Conservation (phyloP, 306 rosid genomes). For the Acacia melanoxylon region DNA sequence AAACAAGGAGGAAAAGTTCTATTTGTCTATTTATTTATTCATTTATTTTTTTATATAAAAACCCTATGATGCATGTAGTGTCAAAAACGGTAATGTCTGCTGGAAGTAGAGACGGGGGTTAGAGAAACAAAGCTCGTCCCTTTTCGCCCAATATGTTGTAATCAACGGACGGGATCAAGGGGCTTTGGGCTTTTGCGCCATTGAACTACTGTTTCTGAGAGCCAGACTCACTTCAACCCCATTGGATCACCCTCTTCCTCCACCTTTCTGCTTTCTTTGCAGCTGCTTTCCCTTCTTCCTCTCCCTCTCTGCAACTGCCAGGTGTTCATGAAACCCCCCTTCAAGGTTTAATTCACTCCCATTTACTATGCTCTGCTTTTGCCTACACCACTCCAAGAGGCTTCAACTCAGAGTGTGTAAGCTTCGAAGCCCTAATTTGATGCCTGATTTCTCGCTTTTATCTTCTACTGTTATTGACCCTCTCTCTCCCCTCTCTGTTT, state of each 20-base stretch:
- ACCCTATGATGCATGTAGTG: not conserved
- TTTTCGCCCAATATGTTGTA: slow-evolving; percentile 32
- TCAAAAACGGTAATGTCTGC: not conserved
- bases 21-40: not conserved
- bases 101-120: slow-evolving; percentile 1
- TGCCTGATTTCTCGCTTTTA: not conserved
- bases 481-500: not conserved
- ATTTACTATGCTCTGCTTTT: not conserved
- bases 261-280: not conserved
- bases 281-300: not conserved
- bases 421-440: slow-evolving; percentile 40
- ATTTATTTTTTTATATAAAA: not conserved
- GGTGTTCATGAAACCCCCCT: not conserved
- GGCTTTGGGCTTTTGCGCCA: not conserved
- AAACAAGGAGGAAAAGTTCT: not conserved
- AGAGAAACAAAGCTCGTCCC: slow-evolving; percentile 18
- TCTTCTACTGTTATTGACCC: not conserved
- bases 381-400: not conserved
- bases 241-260: not conserved
- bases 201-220: slow-evolving; percentile 31
- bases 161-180: slow-evolving; percentile 44
- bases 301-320: not conserved
- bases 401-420: slow-evolving; percentile 23
- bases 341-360: slow-evolving; percentile 2
- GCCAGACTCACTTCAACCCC: slow-evolving; percentile 2